Conservation (phyloP, 2,329 filamentous ascomycete genomes). For the Fusarium torulosum region DNA sequence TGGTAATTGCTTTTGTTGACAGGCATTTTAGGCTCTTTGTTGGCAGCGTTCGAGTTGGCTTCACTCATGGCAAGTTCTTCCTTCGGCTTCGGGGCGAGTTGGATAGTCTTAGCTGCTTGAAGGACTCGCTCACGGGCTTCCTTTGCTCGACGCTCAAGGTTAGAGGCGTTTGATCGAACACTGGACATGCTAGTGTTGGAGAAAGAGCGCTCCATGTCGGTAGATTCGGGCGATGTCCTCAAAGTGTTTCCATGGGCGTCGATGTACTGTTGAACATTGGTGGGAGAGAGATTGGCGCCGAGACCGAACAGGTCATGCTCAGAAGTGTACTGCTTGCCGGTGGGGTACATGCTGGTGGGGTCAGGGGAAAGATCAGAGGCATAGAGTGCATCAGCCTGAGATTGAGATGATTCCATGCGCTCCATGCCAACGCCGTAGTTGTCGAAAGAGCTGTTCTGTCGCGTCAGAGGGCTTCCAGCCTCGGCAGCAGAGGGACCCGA, state of each 20-base stretch:
- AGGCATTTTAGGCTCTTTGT: slow-evolving; percentile 59
- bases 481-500: slow-evolving; percentile 57
- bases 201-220: slow-evolving; percentile 62
- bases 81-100: slow-evolving; percentile 61
- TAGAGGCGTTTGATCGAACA: slow-evolving; percentile 59
- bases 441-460: slow-evolving; percentile 58
- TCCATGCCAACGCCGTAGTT: slow-evolving; percentile 54
- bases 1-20: slow-evolving; percentile 61
- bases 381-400: slow-evolving; percentile 48
- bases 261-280: slow-evolving; percentile 49
- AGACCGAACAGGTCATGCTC: slow-evolving; percentile 55
- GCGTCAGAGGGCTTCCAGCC: slow-evolving; percentile 56
- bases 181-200: slow-evolving; percentile 60
- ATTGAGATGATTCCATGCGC: slow-evolving; percentile 55
- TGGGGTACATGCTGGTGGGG: slow-evolving; percentile 36
- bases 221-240: slow-evolving; percentile 46
- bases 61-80: slow-evolving; percentile 21
- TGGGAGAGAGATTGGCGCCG: slow-evolving; percentile 52
- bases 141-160: slow-evolving; percentile 60
- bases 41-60: slow-evolving; percentile 19
- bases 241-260: slow-evolving; percentile 50
- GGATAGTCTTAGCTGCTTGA: slow-evolving; percentile 55
- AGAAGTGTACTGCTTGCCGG: slow-evolving; percentile 49
- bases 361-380: slow-evolving; percentile 28
- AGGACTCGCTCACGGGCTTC: slow-evolving; percentile 62